Conservation (phyloP, 192 early-diverging fungal genomes). For the Coemansia sp. region DNA sequence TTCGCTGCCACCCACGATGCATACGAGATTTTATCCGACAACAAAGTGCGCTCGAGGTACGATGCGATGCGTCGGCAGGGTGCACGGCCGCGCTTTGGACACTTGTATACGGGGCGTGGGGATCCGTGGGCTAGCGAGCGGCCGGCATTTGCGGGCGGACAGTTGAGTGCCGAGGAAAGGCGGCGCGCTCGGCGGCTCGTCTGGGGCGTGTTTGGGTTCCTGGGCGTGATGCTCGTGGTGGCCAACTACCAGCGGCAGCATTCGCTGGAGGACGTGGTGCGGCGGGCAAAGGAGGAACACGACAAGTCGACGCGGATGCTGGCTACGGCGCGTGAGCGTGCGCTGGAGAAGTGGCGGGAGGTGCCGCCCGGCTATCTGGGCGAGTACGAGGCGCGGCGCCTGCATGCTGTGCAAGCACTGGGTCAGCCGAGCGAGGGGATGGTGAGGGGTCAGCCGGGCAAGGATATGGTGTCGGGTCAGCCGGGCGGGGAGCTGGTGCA, state of each 20-base stretch:
- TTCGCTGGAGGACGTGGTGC: slow-evolving; percentile 12
- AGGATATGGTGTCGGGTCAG: too few relatives aligned
- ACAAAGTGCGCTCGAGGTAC: slow-evolving; percentile 14
- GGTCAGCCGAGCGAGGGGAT: neutral
- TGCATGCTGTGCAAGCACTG: neutral
- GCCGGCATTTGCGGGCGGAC: slow-evolving; percentile 5
- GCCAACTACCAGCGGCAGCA: slow-evolving; percentile 4
- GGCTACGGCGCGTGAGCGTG: slow-evolving; percentile 20
- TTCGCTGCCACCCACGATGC: slow-evolving; percentile 22
- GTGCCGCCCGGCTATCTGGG: slow-evolving; percentile 25
- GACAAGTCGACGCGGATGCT: neutral
- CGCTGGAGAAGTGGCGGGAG: slow-evolving; percentile 33
- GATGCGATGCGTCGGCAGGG: neutral
- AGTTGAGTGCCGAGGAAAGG: slow-evolving; percentile 2
- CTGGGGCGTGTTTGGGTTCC: slow-evolving; percentile 25
- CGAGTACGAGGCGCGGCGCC: slow-evolving; percentile 24
- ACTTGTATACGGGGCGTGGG: too few relatives aligned
- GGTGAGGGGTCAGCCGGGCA: too few relatives aligned
- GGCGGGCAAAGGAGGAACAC: slow-evolving; percentile 3
- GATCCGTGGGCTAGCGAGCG: slow-evolving; percentile 37
- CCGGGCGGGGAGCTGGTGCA: neutral
- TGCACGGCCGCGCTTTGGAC: too few relatives aligned
- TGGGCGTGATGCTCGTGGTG: slow-evolving; percentile 15
- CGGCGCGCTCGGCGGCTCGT: slow-evolving; percentile 2
- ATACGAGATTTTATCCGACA: slow-evolving; percentile 27